These are phyloP conservation scores for Ulmus americana DNA, from an alignment of 331 rosid genomes.

Conservation along the genomic window DNA sequence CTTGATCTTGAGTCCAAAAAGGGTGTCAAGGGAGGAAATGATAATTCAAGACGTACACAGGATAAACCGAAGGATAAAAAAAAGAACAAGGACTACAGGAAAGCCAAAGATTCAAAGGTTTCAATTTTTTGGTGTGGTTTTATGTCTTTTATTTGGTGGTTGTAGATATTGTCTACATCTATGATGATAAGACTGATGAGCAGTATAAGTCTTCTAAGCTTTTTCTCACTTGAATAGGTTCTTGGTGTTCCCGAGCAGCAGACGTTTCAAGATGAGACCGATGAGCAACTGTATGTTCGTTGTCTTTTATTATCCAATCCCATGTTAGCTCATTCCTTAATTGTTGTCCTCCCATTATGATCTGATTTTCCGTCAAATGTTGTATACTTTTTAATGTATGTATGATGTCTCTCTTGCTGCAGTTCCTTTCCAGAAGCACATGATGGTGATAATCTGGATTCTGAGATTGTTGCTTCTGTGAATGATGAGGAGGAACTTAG, in stretches of 20 bases:
- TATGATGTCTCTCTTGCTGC: slow-evolving; percentile 39
- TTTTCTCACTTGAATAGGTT: slow-evolving; percentile 38
- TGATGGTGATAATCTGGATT: slow-evolving; percentile 49
- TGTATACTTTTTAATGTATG: slow-evolving; percentile 6
- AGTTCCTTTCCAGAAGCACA: slow-evolving; percentile 48
- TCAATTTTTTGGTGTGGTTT: slow-evolving; percentile 25
- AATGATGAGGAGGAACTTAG: slow-evolving; percentile 58
- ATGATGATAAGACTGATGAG: background rate
- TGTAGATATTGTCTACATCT: slow-evolving; percentile 8
- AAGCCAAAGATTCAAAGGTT: slow-evolving; percentile 80
- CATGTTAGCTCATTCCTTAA: background rate
- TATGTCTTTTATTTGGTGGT: slow-evolving; percentile 16
- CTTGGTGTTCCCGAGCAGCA: slow-evolving; percentile 39
- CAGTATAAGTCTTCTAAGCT: slow-evolving; percentile 5
- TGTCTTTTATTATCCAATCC: slow-evolving; percentile 17
- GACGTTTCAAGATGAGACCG: slow-evolving; percentile 34
- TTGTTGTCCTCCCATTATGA: background rate
- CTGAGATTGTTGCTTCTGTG: slow-evolving; percentile 40
- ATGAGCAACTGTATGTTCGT: slow-evolving; percentile 42
- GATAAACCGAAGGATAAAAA: slow-evolving; percentile 87
- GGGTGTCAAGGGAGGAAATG: slow-evolving; percentile 62
- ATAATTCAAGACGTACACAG: slow-evolving; percentile 46
- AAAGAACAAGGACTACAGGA: slow-evolving; percentile 70
- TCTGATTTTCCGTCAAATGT: background rate
- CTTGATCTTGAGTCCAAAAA: slow-evolving; percentile 86